phyloP scores from a whole-genome alignment of 116 monocot species.

The Zostera marina region DNA sequence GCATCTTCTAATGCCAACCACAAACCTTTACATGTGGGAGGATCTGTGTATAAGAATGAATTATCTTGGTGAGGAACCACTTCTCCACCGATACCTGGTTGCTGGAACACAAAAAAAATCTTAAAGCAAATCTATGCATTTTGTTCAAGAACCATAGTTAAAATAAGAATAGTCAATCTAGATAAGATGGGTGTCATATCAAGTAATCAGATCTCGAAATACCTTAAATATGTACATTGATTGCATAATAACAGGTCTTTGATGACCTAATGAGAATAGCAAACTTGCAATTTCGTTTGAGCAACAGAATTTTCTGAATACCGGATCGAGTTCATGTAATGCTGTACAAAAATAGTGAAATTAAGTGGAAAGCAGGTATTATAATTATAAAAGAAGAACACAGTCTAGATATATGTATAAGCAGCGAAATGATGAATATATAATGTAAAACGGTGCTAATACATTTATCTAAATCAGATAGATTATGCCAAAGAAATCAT shows the following conservation, averaged over 20 bases:
- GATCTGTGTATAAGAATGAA: conserved; percentile 80
- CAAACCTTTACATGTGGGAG: conserved; percentile 73
- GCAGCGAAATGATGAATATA: background rate
- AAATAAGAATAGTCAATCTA: no score
- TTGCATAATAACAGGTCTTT: conserved; percentile 80
- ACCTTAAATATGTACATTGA: conserved; percentile 99
- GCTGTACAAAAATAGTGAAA: conserved; percentile 27
- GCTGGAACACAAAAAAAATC: conserved; percentile 21
- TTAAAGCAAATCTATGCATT: background rate
- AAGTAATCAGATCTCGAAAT: conserved; percentile 4
- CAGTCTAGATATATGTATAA: background rate
- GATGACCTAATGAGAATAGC: conserved; percentile 57
- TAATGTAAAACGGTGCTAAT: background rate
- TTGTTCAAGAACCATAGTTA: background rate
- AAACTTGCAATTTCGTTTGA: conserved; percentile 51
- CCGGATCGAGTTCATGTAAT: conserved; percentile 81
- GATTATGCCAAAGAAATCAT: no score
- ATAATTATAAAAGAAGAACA: background rate
- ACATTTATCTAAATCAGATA: no score
- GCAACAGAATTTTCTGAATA: conserved; percentile 58
- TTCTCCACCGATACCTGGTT: conserved; percentile 97
- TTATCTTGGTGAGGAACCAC: conserved; percentile 97
- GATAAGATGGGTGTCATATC: no score
- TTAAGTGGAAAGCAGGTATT: background rate
- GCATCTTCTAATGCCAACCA: conserved; percentile 97